Evolutionary conservation across 164 flowering plant species (phyloP), one percentile per base, ranked within the genome.

Genomic region (Hamamelis virginiana): DNA sequence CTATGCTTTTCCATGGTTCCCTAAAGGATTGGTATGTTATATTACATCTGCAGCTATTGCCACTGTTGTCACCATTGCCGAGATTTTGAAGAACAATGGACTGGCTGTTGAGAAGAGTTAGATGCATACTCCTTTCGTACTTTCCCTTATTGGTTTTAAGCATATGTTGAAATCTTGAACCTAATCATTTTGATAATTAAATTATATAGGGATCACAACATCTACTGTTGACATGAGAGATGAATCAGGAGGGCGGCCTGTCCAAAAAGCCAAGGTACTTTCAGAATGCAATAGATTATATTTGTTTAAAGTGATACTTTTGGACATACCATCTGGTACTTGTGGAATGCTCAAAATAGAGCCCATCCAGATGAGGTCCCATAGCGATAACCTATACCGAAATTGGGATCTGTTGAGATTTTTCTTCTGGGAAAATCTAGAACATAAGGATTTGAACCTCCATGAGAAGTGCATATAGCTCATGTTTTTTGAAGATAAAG

Each of bases 221-320:
- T 76, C 85, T 18, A 84, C 88, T 4, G 80, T 84, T 59, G 88
- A 82, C 63, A 84, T 84, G 66, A 80, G 80, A 68, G 84, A 84
- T 67, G 88, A 82, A 14, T 60, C 78, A 16, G 73, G 85, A 26
- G 80, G 80, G 14, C 68, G 88, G 22, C 88, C 88, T 62, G 68
- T 79, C 23, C 85, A 77, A 21, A 84, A 84, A 65, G 83, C 88
- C 4, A 84, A 82, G 84, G 85, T 84, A 61, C n/a, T 38, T 47
- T 41, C 1, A 0, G 55, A 44, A 6, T 59, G 44, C 15, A 57
- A 57, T 3, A 33, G 4, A 33, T 33, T 33, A 33, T 6, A 33
- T 33, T 33, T 2, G 6, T 33, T 33, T 6, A 33, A 33, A 33
- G 41, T 2, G 41, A 33, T 33, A 33, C 41, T 2, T 33, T 33